Base-by-base conservation (phyloP, 2,329 filamentous ascomycete genomes). In the Ilyonectria destructans region DNA sequence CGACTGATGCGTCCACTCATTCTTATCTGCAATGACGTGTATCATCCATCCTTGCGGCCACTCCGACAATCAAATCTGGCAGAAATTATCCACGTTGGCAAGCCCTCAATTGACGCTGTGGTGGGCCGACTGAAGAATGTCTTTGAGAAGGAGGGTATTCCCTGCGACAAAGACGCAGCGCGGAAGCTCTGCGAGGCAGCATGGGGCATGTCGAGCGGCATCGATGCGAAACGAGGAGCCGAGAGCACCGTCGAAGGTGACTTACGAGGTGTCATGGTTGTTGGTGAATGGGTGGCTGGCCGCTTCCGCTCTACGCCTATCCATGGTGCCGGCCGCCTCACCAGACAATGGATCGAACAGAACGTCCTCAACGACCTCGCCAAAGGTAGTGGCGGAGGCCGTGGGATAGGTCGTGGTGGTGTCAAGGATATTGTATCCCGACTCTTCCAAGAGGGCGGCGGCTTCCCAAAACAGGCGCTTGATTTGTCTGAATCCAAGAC, bases 21-120 rank as follows among this genome's bases (percentile, higher is more conserved):
- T 58, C 86, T 99, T 55, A 96, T 99, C 74, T 99, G 96, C 84
- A 99, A 99, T 76, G 97, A 99, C 79, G 90, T 98, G 1, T 99
- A 99, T 77, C 95, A 97, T 74, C 91, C 96, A 4, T 93, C 95
- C 21, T 86, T 99, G 46, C 89, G 95, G 31, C 95, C 94, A 0
- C 85, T 99, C 8, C 90, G 96, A n/a, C 93, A 96, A 71, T 95
- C 94, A 0, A 90, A 86, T 6, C 83, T 96, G 57, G 96, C 96
- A 0, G 96, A 99, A 79, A 91, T 98, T 45, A 91, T 99, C 23
- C 95, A 97, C 77, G 92, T 97, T 37, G 93, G 96, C 55, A 96
- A 96, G 75, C 95, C 96, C 2, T 91, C 93, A 0, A 83, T 98
- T 10, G 95, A 97, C 69, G 92, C 95, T 57, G 94, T 98, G 3